These are phyloP conservation scores for Diaporthe ilicicola DNA, from an alignment of 2,329 filamentous ascomycete species.

Conservation along the genomic window DNA sequence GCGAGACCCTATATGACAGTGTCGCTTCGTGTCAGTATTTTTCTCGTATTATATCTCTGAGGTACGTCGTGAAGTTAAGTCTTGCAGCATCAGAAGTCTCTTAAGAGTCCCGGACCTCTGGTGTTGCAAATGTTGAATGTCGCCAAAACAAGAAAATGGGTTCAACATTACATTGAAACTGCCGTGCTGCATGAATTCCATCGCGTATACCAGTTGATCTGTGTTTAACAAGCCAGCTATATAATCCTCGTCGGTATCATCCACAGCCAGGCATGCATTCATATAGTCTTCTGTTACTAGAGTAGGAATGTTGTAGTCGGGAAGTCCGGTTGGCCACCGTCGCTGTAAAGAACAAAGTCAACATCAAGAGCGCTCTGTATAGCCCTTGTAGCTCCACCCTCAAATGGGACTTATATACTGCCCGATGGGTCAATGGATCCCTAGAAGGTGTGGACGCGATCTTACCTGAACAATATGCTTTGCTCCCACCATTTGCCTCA, in stretches of 20 bases:
- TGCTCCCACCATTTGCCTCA: background rate
- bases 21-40: background rate
- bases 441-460: no score
- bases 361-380: background rate
- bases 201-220: background rate
- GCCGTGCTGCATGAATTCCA: constrained; percentile 18
- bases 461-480: constrained; percentile 19
- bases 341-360: background rate
- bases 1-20: background rate
- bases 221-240: background rate
- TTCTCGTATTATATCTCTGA: background rate
- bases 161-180: background rate
- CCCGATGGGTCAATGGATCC: no score
- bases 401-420: no score
- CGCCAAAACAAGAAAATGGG: background rate
- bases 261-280: background rate
- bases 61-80: background rate
- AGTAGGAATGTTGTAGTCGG: background rate
- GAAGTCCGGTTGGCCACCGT: background rate
- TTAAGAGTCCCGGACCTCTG: no score
- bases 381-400: no score
- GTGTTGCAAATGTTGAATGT: background rate
- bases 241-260: no score
- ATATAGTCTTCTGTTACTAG: background rate
- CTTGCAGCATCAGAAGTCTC: no score